These are phyloP conservation scores for Kluyveromyces aestuarii DNA, from an alignment of 805 yeast genomes.

Conservation along the genomic window DNA sequence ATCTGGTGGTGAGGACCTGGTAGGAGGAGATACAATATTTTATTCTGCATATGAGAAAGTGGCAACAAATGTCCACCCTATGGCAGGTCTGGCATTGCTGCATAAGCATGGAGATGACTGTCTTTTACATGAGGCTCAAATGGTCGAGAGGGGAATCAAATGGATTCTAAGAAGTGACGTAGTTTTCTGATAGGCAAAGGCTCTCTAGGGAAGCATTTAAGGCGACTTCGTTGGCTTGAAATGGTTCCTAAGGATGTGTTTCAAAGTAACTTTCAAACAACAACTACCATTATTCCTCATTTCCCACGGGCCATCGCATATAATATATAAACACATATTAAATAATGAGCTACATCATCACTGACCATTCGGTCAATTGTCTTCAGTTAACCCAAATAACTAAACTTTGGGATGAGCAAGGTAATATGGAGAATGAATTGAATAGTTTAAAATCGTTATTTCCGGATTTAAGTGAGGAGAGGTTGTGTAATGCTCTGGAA, in stretches of 20 bases:
- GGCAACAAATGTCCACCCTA: conserved; percentile 35
- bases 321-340: not conserved
- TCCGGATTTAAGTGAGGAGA: conserved; percentile 10
- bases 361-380: not conserved
- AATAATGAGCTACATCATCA: not conserved
- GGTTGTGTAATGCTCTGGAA: conserved; percentile 10
- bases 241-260: no score
- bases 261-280: not conserved
- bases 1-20: conserved; percentile 46
- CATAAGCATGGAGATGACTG: conserved; percentile 65
- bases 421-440: not conserved
- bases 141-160: conserved; percentile 43
- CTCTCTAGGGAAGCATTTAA: not conserved
- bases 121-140: conserved; percentile 47
- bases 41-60: conserved; percentile 23
- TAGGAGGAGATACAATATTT: conserved; percentile 54
- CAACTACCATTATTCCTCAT: not conserved
- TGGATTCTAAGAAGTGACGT: conserved; percentile 60
- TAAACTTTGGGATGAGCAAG: not conserved
- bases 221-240: no score
- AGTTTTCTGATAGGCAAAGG: conserved; percentile 19
- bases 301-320: not conserved
- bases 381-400: not conserved
- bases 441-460: conserved; percentile 11
- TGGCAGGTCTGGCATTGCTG: conserved; percentile 46